Conservation (phyloP, 2,329 filamentous ascomycete species). For the Aspergillus puulaauensis region DNA sequence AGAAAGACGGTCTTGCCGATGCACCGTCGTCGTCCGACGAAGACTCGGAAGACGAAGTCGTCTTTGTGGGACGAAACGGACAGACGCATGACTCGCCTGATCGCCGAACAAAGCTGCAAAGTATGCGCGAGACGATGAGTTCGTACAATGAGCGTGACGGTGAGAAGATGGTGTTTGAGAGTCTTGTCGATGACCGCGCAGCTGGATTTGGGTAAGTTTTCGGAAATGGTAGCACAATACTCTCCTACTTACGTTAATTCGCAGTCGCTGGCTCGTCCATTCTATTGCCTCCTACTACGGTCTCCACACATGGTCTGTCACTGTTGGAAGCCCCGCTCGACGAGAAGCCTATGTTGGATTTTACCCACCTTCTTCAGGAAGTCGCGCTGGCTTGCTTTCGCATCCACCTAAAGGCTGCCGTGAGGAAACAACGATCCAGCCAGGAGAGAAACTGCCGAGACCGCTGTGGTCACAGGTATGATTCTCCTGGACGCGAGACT, state of each 20-base stretch:
- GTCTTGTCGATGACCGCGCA: slow-evolving; percentile 69
- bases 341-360: slow-evolving; percentile 83
- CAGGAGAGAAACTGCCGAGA: slow-evolving; percentile 37
- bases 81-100: slow-evolving; percentile 60
- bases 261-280: slow-evolving; percentile 86
- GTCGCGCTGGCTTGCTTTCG: slow-evolving; percentile 26
- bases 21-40: slow-evolving; percentile 42
- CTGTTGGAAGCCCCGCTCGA: slow-evolving; percentile 66
- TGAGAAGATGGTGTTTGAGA: slow-evolving; percentile 78
- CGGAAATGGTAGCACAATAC: background rate
- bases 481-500: background rate
- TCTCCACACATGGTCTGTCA: slow-evolving; percentile 77
- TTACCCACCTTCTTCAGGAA: slow-evolving; percentile 34
- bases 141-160: slow-evolving; percentile 47
- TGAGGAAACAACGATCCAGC: slow-evolving; percentile 28
- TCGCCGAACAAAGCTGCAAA: slow-evolving; percentile 54
- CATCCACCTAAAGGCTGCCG: slow-evolving; percentile 27
- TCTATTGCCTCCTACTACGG: slow-evolving; percentile 92
- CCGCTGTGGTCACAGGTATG: slow-evolving; percentile 40
- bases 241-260: slow-evolving; percentile 16
- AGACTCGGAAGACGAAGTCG: slow-evolving; percentile 79
- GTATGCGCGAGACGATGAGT: slow-evolving; percentile 36
- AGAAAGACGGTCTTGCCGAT: slow-evolving; percentile 47
- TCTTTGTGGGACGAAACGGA: slow-evolving; percentile 75
- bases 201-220: slow-evolving; percentile 74